These are phyloP conservation scores for Maudiozyma bulderi DNA, from an alignment of 805 yeast species.

Conservation along the genomic window DNA sequence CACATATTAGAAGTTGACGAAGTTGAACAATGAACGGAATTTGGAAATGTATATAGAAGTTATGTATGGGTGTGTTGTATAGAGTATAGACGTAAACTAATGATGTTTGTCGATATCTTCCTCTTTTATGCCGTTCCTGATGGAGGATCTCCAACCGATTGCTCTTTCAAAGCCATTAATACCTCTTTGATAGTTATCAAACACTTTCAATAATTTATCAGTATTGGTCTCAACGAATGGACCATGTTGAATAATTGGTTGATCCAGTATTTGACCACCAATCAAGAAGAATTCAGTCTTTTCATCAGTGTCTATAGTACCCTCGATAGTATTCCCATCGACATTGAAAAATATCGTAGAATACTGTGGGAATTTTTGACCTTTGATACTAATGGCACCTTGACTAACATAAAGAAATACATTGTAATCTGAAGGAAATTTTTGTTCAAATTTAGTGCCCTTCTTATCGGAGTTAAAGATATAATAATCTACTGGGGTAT, in stretches of 20 bases:
- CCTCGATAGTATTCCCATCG: slow-evolving; percentile 56
- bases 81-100: neutral
- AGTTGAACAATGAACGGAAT: too few species aligned
- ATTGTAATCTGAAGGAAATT: slow-evolving; percentile 51
- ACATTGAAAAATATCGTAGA: slow-evolving; percentile 54
- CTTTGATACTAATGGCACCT: slow-evolving; percentile 47
- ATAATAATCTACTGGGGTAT: slow-evolving; percentile 71
- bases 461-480: slow-evolving; percentile 58
- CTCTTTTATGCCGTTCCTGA: slow-evolving; percentile 28
- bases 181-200: slow-evolving; percentile 60
- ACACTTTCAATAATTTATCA: slow-evolving; percentile 59
- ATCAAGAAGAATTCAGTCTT: slow-evolving; percentile 58
- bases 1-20: too few species aligned
- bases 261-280: slow-evolving; percentile 68
- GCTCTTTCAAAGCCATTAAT: slow-evolving; percentile 64
- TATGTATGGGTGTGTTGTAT: too few species aligned
- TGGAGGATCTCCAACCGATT: slow-evolving; percentile 43
- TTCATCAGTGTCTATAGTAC: slow-evolving; percentile 36
- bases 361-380: slow-evolving; percentile 34
- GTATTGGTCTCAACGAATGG: slow-evolving; percentile 76
- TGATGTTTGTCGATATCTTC: slow-evolving; percentile 5
- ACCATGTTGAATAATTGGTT: slow-evolving; percentile 76
- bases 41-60: too few species aligned
- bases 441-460: slow-evolving; percentile 48
- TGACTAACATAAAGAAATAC: slow-evolving; percentile 58